Conservation (phyloP, 225 moss, liverwort and hornwort genomes). For the Marchantia paleacea region DNA sequence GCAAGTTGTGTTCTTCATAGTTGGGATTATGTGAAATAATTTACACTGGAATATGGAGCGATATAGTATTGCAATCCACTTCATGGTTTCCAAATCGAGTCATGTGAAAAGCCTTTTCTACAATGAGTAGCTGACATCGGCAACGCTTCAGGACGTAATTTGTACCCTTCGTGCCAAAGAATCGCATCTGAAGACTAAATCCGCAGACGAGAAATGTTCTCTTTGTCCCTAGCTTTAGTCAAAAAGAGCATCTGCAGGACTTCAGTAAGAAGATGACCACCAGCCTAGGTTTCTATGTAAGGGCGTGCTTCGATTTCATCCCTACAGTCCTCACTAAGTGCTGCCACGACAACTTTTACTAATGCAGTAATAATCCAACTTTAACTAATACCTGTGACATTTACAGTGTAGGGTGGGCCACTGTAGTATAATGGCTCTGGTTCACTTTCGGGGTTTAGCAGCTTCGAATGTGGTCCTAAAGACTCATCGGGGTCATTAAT, state of each 20-base stretch:
- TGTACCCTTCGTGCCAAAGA: neutral
- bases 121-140: neutral
- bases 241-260: conserved; percentile 2
- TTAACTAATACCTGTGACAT: conserved; percentile 80
- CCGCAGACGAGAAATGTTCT: neutral
- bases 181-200: neutral
- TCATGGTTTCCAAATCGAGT: neutral
- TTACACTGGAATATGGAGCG: conserved; percentile 13
- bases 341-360: neutral
- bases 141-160: neutral
- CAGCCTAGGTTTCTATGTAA: neutral
- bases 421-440: conserved; percentile 79
- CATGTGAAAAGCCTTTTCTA: neutral
- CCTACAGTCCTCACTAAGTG: neutral
- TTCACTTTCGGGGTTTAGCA: conserved; percentile 42
- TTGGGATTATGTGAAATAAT: neutral
- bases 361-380: neutral
- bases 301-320: neutral
- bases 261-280: neutral
- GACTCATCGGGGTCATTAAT: conserved; percentile 38
- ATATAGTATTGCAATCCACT: neutral
- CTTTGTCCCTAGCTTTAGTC: neutral
- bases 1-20: neutral
- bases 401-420: conserved; percentile 89
- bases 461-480: conserved; percentile 18